These are phyloP conservation scores for Pseudofabraea citricarpa DNA, from an alignment of 2,329 filamentous ascomycete genomes.

Conservation along the genomic window DNA sequence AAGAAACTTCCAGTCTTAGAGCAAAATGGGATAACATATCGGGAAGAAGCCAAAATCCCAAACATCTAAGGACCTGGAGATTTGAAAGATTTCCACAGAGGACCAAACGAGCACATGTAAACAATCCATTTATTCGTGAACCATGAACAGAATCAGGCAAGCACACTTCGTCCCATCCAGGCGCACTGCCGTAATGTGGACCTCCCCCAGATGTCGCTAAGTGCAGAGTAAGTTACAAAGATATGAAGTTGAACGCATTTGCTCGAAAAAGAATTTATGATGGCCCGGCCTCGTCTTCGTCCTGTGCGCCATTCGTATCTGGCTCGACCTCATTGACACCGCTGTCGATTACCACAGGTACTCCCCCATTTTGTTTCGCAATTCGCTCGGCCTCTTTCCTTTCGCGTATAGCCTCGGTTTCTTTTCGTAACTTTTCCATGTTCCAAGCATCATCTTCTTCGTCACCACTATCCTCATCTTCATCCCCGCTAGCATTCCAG, in stretches of 20 bases:
- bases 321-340: constrained; percentile 13
- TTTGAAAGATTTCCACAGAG: background rate
- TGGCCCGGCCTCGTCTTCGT: constrained; percentile 4
- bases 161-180: background rate
- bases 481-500: constrained; percentile 68
- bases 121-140: background rate
- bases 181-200: constrained; percentile 2
- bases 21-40: background rate
- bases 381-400: constrained; percentile 74
- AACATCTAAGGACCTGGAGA: background rate
- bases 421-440: constrained; percentile 72
- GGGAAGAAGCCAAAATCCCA: background rate
- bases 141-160: background rate
- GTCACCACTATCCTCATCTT: constrained; percentile 36
- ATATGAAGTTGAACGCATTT: background rate
- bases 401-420: constrained; percentile 73
- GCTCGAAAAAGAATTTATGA: background rate
- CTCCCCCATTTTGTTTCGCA: constrained; percentile 14
- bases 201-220: constrained; percentile 19
- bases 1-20: background rate
- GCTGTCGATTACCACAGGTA: constrained; percentile 8
- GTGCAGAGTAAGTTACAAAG: constrained; percentile 9
- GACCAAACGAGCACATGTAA: background rate
- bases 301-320: constrained; percentile 10
- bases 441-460: constrained; percentile 60